A percentile compares a stretch with the other conserved stretches of the same genome.
phyloP scores from a whole-genome alignment of 352 stramenopile species.

The Pythium folliculosum region DNA sequence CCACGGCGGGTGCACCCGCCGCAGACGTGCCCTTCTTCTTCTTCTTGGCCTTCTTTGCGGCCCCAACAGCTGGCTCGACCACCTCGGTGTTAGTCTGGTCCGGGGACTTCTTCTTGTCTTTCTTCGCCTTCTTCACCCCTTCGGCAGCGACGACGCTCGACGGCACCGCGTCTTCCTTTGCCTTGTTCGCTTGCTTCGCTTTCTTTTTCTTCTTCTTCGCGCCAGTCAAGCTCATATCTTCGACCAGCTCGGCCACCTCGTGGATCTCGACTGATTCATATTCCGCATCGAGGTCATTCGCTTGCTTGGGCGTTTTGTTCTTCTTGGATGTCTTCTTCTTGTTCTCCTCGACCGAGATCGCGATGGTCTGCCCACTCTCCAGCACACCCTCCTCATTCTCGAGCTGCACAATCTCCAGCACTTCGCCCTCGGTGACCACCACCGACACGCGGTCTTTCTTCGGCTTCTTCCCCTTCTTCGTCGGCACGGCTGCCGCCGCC shows the following conservation, averaged over 20 bases:
- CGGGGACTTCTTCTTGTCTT: conserved; percentile 1
- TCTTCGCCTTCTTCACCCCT: conserved; percentile 6
- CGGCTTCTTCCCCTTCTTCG: conserved; percentile 24
- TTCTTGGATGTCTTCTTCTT: conserved; percentile 22
- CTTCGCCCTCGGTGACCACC: conserved; percentile 14
- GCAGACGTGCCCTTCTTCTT: not conserved
- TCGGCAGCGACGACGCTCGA: not conserved
- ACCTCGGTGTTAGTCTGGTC: not conserved
- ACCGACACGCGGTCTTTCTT: conserved; percentile 21
- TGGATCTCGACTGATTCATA: not conserved
- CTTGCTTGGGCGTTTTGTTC: conserved; percentile 16
- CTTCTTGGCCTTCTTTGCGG: not conserved
- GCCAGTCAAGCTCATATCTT: not conserved
- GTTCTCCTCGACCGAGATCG: conserved; percentile 15
- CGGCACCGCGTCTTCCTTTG: not conserved
- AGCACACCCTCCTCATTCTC: conserved; percentile 5
- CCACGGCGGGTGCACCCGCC: not conserved
- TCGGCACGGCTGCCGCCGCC: not conserved
- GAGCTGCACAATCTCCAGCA: conserved; percentile 19
- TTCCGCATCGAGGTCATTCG: not conserved
- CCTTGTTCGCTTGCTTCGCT: not conserved
- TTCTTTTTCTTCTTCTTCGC: conserved; percentile 14
- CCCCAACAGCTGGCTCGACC: not conserved
- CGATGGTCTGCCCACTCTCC: conserved; percentile 9
- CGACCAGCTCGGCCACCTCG: conserved; percentile 9